phyloP scores from a whole-genome alignment of 139 green algal genomes.

The Chlorella sorokiniana region DNA sequence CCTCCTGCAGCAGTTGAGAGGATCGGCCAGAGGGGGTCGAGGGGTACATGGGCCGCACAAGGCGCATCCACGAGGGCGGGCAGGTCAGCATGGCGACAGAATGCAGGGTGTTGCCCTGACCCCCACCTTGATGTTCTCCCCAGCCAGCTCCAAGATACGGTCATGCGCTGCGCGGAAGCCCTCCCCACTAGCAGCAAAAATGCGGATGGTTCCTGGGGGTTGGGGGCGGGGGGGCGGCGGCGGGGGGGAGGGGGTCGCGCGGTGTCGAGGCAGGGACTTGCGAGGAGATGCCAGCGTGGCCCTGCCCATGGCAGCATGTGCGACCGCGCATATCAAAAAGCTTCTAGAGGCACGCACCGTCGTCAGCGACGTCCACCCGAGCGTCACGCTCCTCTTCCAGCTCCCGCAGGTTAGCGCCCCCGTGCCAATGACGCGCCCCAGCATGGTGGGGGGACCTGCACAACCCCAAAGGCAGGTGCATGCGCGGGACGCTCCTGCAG shows the following conservation, averaged over 20 bases:
- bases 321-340: not conserved
- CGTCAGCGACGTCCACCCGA: constrained; percentile 44
- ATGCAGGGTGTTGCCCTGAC: not conserved
- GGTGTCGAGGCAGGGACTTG: too few species aligned
- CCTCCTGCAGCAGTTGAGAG: constrained; percentile 31
- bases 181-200: constrained; percentile 52
- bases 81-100: not conserved
- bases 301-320: not conserved
- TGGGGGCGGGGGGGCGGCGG: not conserved
- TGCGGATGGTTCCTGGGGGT: constrained; percentile 32
- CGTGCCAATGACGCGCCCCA: constrained; percentile 60
- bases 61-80: not conserved
- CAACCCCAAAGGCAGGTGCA: constrained; percentile 31
- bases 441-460: constrained; percentile 42
- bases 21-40: not conserved
- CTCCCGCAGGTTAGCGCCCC: constrained; percentile 50
- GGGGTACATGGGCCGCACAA: not conserved
- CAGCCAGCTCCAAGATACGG: constrained; percentile 42
- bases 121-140: constrained; percentile 37
- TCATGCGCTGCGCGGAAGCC: constrained; percentile 30
- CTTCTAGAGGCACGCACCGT: not conserved
- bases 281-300: not conserved
- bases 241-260: not conserved
- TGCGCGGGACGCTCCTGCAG: constrained; percentile 1
- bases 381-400: constrained; percentile 50